A percentile compares a stretch with the other conserved stretches of the same genome.
Evolutionary conservation across 176 grass and related monocot species (phyloP).

Genomic region (Aegilops speltoides): DNA sequence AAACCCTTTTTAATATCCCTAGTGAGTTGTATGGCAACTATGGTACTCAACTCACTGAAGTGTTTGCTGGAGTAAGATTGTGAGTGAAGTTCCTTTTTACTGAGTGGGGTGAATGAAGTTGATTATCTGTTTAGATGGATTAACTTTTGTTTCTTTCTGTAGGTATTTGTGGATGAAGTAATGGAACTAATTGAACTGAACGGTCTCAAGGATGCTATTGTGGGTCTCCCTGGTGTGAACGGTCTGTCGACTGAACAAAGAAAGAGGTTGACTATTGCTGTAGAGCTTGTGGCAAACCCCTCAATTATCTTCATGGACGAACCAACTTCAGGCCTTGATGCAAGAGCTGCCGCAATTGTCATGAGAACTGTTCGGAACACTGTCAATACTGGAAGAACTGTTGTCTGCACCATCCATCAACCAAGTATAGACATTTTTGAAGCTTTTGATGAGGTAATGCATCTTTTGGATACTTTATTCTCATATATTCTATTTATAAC

Average conservation of each 20-base stretch:
- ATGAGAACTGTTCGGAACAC: slow-evolving; percentile 85
- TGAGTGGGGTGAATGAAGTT: slow-evolving; percentile 1
- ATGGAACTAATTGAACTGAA: slow-evolving; percentile 75
- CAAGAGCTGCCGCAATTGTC: slow-evolving; percentile 82
- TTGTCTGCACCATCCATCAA: slow-evolving; percentile 86
- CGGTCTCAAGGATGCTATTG: slow-evolving; percentile 57
- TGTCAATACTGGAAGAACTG: slow-evolving; percentile 77
- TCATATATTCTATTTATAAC: not conserved
- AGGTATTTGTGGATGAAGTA: slow-evolving; percentile 83
- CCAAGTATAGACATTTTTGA: slow-evolving; percentile 93
- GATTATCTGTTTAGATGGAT: slow-evolving; percentile 20
- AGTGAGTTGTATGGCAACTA: not conserved
- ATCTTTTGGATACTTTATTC: not conserved
- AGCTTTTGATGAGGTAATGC: slow-evolving; percentile 76
- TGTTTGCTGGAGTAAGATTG: slow-evolving; percentile 1
- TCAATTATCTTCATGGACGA: slow-evolving; percentile 87
- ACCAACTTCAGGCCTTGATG: slow-evolving; percentile 83
- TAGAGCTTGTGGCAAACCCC: slow-evolving; percentile 71
- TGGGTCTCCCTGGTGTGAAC: slow-evolving; percentile 62
- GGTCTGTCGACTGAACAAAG: slow-evolving; percentile 89
- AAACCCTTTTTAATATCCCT: not conserved
- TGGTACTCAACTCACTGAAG: slow-evolving; percentile 6
- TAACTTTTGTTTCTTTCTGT: slow-evolving; percentile 12
- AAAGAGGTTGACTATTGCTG: slow-evolving; percentile 74
- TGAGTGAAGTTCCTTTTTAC: slow-evolving; percentile 17